Evolutionary conservation across 495 filamentous ascomycete species (phyloP).

Genomic region (Penicillium simplicissimum): DNA sequence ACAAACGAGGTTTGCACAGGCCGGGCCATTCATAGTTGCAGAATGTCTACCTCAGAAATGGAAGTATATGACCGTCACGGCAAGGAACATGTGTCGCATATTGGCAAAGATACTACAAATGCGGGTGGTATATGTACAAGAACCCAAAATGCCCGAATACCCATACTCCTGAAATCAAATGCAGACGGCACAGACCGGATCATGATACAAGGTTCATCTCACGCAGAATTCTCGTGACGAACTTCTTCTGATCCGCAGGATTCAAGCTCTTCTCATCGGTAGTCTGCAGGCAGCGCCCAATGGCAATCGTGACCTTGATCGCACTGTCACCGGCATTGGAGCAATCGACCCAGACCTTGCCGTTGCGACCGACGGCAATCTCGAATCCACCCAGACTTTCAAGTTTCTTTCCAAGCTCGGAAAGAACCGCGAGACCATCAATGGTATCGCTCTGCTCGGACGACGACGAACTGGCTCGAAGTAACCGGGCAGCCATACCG

Average conservation of each 20-base stretch:
- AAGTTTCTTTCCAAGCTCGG: constrained; percentile 76
- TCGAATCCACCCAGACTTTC: constrained; percentile 73
- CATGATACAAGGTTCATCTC: constrained; percentile 46
- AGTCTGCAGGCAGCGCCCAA: constrained; percentile 77
- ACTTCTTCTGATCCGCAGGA: constrained; percentile 74
- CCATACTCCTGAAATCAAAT: constrained; percentile 18
- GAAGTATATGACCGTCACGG: not conserved
- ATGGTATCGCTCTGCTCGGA: constrained; percentile 60
- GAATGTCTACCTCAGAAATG: not conserved
- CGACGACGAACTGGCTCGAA: constrained; percentile 53
- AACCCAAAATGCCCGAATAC: constrained; percentile 10
- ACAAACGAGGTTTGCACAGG: no score
- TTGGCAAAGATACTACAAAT: constrained; percentile 8
- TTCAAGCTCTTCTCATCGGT: constrained; percentile 69
- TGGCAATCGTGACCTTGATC: constrained; percentile 64
- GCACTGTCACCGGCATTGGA: constrained; percentile 57
- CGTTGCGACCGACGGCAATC: constrained; percentile 92
- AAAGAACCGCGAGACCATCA: constrained; percentile 69
- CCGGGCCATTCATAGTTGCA: no score
- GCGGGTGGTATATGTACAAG: constrained; percentile 17
- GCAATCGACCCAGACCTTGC: constrained; percentile 83
- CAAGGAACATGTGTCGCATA: not conserved
- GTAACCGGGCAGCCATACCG: constrained; percentile 75
- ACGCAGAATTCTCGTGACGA: constrained; percentile 68
- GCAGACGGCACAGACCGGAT: constrained; percentile 5